Conservation (phyloP, 805 yeast species). For the Myxozyma udenii region DNA sequence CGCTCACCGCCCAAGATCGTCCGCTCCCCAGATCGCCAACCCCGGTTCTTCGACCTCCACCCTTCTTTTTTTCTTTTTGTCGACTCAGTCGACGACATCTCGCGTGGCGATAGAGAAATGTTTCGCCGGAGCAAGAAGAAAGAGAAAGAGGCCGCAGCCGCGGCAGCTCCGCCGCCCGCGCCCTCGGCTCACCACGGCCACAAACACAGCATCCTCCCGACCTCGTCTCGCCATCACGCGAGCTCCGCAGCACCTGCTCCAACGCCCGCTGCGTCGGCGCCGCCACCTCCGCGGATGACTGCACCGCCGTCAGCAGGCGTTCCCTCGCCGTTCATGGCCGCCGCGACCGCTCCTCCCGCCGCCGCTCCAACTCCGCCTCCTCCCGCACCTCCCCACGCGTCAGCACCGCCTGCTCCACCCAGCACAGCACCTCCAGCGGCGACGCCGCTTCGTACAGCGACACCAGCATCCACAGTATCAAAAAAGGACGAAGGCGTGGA, state of each 20-base stretch:
- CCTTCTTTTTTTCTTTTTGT: no score
- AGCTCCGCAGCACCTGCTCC: constrained; percentile 1
- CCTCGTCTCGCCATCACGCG: background rate
- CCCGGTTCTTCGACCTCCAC: no score
- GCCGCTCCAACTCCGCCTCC: background rate
- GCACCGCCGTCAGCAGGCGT: background rate
- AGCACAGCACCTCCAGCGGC: background rate
- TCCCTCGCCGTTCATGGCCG: background rate
- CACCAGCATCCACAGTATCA: background rate
- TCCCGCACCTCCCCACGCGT: background rate
- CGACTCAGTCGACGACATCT: no score
- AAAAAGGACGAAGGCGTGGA: constrained; percentile 33
- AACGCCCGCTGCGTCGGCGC: constrained; percentile 1
- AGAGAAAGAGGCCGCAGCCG: background rate
- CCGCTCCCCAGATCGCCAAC: no score
- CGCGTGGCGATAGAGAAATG: constrained; percentile 5
- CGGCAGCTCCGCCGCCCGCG: background rate
- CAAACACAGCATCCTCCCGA: no score
- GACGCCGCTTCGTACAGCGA: background rate
- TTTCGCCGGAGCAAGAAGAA: constrained; percentile 1
- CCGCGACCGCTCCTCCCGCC: background rate
- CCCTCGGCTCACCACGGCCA: no score
- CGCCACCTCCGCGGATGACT: background rate
- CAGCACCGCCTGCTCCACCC: background rate
- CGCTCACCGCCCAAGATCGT: no score